Evolutionary conservation across 2,329 filamentous ascomycete species (phyloP).

Genomic region (Drechslerella stenobrocha): DNA sequence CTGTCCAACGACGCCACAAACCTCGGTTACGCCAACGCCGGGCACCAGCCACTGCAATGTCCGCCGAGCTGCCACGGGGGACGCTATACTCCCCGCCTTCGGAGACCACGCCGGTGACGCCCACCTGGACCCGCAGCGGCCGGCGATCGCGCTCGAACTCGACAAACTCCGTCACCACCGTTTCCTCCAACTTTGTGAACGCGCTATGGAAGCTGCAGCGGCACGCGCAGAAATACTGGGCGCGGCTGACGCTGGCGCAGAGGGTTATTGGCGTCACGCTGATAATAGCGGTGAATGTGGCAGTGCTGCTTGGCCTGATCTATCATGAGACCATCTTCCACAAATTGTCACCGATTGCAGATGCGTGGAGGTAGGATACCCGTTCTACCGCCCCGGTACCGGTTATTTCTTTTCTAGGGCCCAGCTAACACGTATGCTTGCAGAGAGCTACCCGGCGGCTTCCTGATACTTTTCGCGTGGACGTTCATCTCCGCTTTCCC

Average conservation of each 20-base stretch:
- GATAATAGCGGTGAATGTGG: constrained; percentile 32
- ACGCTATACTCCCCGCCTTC: constrained; percentile 51
- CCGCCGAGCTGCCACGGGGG: constrained; percentile 36
- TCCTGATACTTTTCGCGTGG: constrained; percentile 72
- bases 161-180: constrained; percentile 27
- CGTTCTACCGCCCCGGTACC: too few species aligned
- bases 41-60: constrained; percentile 8
- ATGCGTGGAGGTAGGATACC: constrained; percentile 47
- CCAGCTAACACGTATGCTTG: constrained; percentile 3
- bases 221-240: constrained; percentile 49
- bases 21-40: too few species aligned
- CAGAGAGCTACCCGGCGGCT: constrained; percentile 67
- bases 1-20: too few species aligned
- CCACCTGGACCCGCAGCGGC: constrained; percentile 46
- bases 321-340: constrained; percentile 53
- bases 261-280: constrained; percentile 48
- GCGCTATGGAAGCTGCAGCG: constrained; percentile 47
- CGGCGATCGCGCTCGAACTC: constrained; percentile 23
- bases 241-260: constrained; percentile 50
- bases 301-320: constrained; percentile 49
- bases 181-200: constrained; percentile 23
- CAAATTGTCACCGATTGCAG: constrained; percentile 50
- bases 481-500: constrained; percentile 80
- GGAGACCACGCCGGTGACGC: constrained; percentile 39
- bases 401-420: background rate